phyloP scores from a whole-genome alignment of 2,329 filamentous ascomycete species.

The Endothia cerciana region DNA sequence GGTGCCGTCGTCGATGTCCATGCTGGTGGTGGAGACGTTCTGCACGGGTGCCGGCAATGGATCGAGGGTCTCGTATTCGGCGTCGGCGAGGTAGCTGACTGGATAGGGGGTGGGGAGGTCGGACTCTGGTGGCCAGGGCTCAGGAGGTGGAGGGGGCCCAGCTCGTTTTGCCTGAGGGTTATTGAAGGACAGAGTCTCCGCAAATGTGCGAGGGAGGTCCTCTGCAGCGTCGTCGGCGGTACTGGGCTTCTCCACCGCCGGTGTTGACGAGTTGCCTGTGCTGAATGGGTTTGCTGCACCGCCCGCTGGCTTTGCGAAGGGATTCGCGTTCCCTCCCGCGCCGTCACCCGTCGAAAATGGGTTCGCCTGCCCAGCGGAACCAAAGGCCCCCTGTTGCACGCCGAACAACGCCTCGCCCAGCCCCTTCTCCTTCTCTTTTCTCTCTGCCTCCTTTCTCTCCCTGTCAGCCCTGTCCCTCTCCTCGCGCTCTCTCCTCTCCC shows the following conservation, averaged over 20 bases:
- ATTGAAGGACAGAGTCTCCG: conserved; percentile 78
- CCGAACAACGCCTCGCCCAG: conserved; percentile 75
- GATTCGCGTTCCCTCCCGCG: conserved; percentile 60
- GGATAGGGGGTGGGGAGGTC: conserved; percentile 74
- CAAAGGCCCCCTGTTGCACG: conserved; percentile 50
- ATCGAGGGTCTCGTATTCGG: conserved; percentile 88
- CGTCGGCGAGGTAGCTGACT: conserved; percentile 78
- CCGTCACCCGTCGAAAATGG: conserved; percentile 54
- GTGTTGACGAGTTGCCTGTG: conserved; percentile 21
- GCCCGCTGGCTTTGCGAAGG: conserved; percentile 56
- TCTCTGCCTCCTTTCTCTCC: conserved; percentile 37
- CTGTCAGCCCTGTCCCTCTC: conserved; percentile 39
- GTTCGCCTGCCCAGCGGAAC: conserved; percentile 46
- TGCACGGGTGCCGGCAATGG: conserved; percentile 54
- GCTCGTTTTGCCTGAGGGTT: conserved; percentile 46
- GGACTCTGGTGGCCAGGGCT: conserved; percentile 76
- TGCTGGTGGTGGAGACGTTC: conserved; percentile 47
- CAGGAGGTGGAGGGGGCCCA: conserved; percentile 48
- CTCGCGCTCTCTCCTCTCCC: conserved; percentile 40
- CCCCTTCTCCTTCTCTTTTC: conserved; percentile 39
- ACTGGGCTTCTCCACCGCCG: conserved; percentile 41
- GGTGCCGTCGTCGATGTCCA: conserved; percentile 51
- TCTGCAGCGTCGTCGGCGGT: conserved; percentile 32
- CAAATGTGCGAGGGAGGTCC: conserved; percentile 64
- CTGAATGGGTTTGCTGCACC: conserved; percentile 49